A percentile compares a stretch with the other conserved stretches of the same genome.
phyloP scores from a whole-genome alignment of 441 rosid species.

The Adansonia madagascariensis region DNA sequence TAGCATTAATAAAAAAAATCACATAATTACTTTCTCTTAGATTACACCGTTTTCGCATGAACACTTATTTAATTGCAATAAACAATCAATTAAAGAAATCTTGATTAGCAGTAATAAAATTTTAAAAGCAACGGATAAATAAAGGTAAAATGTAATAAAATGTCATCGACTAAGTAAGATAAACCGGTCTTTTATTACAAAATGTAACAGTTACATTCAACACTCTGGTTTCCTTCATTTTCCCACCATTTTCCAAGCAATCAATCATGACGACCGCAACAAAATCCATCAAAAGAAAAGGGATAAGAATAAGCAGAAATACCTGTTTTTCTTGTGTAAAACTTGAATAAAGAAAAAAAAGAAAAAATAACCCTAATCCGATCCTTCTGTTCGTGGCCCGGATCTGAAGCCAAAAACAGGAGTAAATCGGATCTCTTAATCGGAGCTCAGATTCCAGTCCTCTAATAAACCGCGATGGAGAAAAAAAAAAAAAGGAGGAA shows the following conservation, averaged over 20 bases:
- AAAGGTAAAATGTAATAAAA: neutral
- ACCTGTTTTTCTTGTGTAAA: slow-evolving; percentile 15
- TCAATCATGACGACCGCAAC: slow-evolving; percentile 19
- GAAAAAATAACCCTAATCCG: slow-evolving; percentile 38
- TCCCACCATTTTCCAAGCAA: slow-evolving; percentile 25
- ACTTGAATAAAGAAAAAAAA: neutral
- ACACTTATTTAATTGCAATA: neutral
- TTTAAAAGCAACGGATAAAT: neutral
- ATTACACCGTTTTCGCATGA: neutral
- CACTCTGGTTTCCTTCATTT: slow-evolving; percentile 1
- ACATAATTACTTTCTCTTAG: neutral
- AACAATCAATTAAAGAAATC: slow-evolving; percentile 12
- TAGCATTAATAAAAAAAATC: neutral
- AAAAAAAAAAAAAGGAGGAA: neutral
- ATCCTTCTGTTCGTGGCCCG: slow-evolving; percentile 75
- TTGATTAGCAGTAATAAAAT: neutral
- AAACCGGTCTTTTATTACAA: neutral
- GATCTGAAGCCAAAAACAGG: slow-evolving; percentile 88
- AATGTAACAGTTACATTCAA: neutral
- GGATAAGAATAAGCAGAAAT: neutral
- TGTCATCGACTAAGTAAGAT: neutral
- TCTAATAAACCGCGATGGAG: slow-evolving; percentile 15
- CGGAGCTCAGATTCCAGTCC: slow-evolving; percentile 30
- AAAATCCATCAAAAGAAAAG: neutral
- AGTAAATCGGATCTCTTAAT: slow-evolving; percentile 51